Base-by-base conservation (phyloP, 1,284 basidiomycete species). In the Malassezia sp. region DNA sequence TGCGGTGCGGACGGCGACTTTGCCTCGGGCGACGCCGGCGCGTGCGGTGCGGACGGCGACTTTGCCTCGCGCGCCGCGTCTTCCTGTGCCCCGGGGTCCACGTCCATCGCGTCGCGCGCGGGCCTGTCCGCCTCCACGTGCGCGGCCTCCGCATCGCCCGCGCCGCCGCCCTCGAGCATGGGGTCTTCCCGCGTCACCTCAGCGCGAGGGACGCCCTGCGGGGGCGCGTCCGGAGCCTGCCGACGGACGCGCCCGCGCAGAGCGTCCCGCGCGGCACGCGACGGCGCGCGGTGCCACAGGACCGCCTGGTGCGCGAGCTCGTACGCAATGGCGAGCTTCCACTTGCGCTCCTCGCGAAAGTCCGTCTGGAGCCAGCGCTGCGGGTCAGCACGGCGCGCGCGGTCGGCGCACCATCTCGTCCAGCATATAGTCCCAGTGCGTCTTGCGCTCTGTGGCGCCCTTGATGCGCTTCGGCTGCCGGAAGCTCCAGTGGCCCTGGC, bases 331-430 rank as follows among this genome's bases (percentile, higher is more conserved):
- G 83, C 81, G 27, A 84, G 73, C 71, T 97, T 97, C 90, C 90
- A 97, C 49, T 79, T 79, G 40, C 85, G 76, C 67, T 99, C 93
- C 71, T 97, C 89, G 7, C 84, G 80, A 61, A 89, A 96, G 65
- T 99, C 93, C 12, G 80, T 80, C 37, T 89, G 84, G 77, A 99
- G 82, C 93, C 91, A 97, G 78, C 84, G 86, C n/a, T n/a, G n/a
- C n/a, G n/a, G n/a, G n/a, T n/a, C n/a, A n/a, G n/a, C n/a, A n/a
- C n/a, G n/a, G n/a, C n/a, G n/a, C n/a, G n/a, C n/a, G n/a, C n/a
- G n/a, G n/a, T n/a, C n/a, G n/a, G n/a, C n/a, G n/a, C n/a, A n/a
- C n/a, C 87, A 96, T 88, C 73, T 97, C 93, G 53, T 97, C 93
- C 67, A 97, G 73, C 23, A 97, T 74, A 71, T 89, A 85, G 71